Conservation (phyloP, 768 basidiomycete genomes). For the Fomitopsis serialis region DNA sequence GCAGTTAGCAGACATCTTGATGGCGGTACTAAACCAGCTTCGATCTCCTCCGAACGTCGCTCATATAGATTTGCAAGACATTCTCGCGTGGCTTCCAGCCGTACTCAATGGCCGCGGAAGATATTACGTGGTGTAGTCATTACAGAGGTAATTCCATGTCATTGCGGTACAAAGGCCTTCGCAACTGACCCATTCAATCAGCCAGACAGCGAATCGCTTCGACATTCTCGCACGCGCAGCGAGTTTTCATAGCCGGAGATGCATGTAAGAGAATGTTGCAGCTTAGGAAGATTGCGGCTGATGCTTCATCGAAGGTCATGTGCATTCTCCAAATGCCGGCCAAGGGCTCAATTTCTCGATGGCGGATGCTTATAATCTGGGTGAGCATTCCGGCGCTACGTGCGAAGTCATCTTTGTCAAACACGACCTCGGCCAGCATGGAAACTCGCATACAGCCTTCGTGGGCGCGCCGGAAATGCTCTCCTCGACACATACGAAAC, state of each 20-base stretch:
- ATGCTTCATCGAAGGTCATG: constrained; percentile 28
- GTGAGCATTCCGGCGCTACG: constrained; percentile 30
- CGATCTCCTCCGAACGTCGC: too few relatives aligned
- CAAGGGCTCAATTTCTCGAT: constrained; percentile 79
- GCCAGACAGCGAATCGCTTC: constrained; percentile 76
- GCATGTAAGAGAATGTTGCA: constrained; percentile 35
- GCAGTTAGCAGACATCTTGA: too few relatives aligned
- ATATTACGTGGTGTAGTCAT: constrained; percentile 68
- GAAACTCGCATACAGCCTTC: constrained; percentile 55
- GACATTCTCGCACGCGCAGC: constrained; percentile 50
- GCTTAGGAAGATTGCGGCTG: background rate
- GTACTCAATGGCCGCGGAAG: constrained; percentile 43
- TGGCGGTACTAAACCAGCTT: too few relatives aligned
- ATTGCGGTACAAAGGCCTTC: background rate
- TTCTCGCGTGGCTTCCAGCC: constrained; percentile 53
- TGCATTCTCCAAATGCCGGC: constrained; percentile 63
- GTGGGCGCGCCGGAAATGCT: constrained; percentile 44
- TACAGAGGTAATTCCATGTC: constrained; percentile 50
- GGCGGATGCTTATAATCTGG: constrained; percentile 70
- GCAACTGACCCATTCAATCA: background rate
- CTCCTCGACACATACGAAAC: constrained; percentile 57
- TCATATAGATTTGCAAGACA: constrained; percentile 33
- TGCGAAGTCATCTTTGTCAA: background rate
- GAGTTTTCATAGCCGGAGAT: constrained; percentile 75
- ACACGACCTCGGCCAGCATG: constrained; percentile 33